phyloP scores from a whole-genome alignment of 805 yeast genomes.

The Priceomyces fermenticarens region DNA sequence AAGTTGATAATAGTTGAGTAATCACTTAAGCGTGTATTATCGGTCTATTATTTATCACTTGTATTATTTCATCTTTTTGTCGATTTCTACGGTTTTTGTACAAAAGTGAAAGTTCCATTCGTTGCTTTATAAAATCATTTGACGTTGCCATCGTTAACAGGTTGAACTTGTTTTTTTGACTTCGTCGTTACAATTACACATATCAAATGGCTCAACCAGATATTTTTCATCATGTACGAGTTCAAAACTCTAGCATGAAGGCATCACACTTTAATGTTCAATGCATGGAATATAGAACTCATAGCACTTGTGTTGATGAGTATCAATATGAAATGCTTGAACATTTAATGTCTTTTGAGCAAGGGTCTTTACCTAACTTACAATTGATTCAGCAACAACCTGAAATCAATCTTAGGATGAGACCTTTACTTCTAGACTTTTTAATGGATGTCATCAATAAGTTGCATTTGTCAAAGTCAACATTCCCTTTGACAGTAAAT shows the following conservation, averaged over 20 bases:
- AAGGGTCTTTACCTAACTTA: conserved; percentile 27
- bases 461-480: conserved; percentile 35
- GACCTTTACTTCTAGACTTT: conserved; percentile 42
- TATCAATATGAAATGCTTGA: conserved; percentile 43
- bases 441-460: conserved; percentile 44
- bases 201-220: conserved; percentile 22
- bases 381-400: conserved; percentile 44
- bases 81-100: too few species aligned
- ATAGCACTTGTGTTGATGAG: conserved; percentile 37
- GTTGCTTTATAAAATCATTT: background rate
- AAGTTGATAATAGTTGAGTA: background rate
- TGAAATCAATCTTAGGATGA: conserved; percentile 42
- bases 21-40: background rate
- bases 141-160: too few species aligned
- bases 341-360: conserved; percentile 31
- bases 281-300: conserved; percentile 48
- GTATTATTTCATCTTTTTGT: too few species aligned
- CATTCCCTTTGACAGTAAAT: conserved; percentile 44
- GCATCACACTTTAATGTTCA: conserved; percentile 41
- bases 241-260: conserved; percentile 28
- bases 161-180: background rate
- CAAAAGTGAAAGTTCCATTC: background rate
- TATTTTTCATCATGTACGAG: conserved; percentile 29
- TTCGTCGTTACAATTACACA: background rate
- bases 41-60: too few species aligned